These are phyloP conservation scores for Ustilago hordei DNA, from an alignment of 1,284 basidiomycete genomes.

Conservation along the genomic window DNA sequence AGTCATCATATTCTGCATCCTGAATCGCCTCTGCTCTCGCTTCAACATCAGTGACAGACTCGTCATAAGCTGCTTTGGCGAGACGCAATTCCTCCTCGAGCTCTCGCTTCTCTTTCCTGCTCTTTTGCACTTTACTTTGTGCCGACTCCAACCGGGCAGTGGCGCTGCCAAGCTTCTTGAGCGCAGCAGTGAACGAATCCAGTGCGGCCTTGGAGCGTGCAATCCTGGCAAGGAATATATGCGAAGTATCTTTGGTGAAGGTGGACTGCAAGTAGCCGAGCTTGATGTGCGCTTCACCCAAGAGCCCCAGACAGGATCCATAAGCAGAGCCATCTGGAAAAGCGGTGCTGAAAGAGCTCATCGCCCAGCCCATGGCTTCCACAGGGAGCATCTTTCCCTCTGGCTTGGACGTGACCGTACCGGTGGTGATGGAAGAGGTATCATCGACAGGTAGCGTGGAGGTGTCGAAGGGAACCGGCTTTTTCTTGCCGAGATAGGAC, in stretches of 20 bases:
- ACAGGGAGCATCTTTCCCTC: constrained; percentile 49
- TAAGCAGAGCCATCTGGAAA: constrained; percentile 34
- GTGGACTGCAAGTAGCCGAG: constrained; percentile 40
- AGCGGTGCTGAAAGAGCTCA: constrained; percentile 34
- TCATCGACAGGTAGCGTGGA: constrained; percentile 28
- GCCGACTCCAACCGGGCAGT: constrained; percentile 50
- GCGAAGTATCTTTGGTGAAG: constrained; percentile 48
- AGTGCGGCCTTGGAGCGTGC: constrained; percentile 47
- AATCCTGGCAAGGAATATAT: constrained; percentile 50
- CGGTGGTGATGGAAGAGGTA: constrained; percentile 21
- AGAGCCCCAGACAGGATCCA: constrained; percentile 31
- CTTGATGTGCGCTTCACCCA: constrained; percentile 47
- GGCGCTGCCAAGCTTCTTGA: constrained; percentile 56
- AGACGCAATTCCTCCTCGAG: constrained; percentile 60
- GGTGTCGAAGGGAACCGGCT: constrained; percentile 44
- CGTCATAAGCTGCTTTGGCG: constrained; percentile 58
- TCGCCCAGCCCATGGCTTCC: constrained; percentile 49
- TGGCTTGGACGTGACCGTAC: constrained; percentile 20
- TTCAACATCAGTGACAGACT: constrained; percentile 59
- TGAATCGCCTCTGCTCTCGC: constrained; percentile 50
- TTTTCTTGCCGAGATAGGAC: constrained; percentile 51
- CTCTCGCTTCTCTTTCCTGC: constrained; percentile 63
- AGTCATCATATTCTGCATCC: constrained; percentile 55
- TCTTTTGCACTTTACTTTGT: constrained; percentile 59
- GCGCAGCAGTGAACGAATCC: constrained; percentile 42